Base-by-base conservation (phyloP, 345 rosid genomes). In the Zanthoxylum bungeanum region DNA sequence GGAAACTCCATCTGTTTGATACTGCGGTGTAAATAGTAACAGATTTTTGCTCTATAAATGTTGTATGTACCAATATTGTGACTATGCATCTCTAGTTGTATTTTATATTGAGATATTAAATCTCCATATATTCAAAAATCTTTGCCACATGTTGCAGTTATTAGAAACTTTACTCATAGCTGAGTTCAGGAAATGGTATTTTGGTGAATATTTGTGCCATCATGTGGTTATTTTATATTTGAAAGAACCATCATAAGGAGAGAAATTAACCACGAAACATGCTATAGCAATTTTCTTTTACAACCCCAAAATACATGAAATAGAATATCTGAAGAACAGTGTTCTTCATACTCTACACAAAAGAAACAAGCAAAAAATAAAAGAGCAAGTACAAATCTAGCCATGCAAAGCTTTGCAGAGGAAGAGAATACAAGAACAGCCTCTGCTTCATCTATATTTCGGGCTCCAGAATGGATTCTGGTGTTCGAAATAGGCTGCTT, bases 1-100 rank as follows among this genome's bases (percentile, higher is more conserved):
- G 1, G 88, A 83, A 79, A 69, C 68, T 9, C 71, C 84, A 27
- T 71, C 74, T n/a, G 31, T 66, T 69, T 85, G 80, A 79, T 49
- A 22, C 40, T 77, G 71, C 33, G n/a, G 57, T 66, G 72, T 78
- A 63, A 31, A 82, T 75, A 61, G 62, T 49, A 40, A 39, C 33
- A 60, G 40, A 51, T 63, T 49, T 16, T 56, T 61, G 17, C 58
- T 2, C 7, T 34, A 21, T 24, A 66, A 33, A 28, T 59, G 56
- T 56, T 62, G 68, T 34, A 51, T 21, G 10, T 5, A 21, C 50
- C 22, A 28, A 7, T 14, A 6, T 10, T 6, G 7, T n/a, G n/a
- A 1, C 42, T 33, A 10, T 24, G 9, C 4, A 7, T 52, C 50
- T 44, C 44, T 34, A 64, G 7, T 9, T 36, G 24, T 69, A 57